A percentile compares a stretch with the other conserved stretches of the same genome.
phyloP scores from a whole-genome alignment of 2,329 filamentous ascomycete genomes.

The Nigrograna mackinnonii region DNA sequence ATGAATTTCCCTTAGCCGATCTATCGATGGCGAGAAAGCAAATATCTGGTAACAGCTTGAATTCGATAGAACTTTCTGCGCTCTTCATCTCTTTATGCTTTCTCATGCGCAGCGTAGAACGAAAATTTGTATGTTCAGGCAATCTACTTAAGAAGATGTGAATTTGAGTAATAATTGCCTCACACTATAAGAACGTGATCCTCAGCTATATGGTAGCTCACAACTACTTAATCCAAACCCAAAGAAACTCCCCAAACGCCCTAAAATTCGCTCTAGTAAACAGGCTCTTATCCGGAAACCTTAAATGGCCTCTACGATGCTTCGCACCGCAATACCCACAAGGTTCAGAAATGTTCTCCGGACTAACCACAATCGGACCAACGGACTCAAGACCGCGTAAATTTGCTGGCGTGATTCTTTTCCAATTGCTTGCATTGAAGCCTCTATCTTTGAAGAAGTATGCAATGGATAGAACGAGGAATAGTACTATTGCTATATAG shows the following conservation, averaged over 20 bases:
- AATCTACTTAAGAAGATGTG: too few relatives aligned
- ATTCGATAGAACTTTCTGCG: too few relatives aligned
- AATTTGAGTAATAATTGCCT: too few relatives aligned
- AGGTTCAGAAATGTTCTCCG: conserved; percentile 3
- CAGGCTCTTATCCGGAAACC: conserved; percentile 23
- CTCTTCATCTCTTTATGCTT: too few relatives aligned
- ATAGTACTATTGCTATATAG: conserved; percentile 25
- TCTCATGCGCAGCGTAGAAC: too few relatives aligned
- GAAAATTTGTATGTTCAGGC: too few relatives aligned
- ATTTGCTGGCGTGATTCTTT: conserved; percentile 26
- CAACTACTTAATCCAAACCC: conserved; percentile 32
- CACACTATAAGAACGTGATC: too few relatives aligned
- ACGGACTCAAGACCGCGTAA: conserved; percentile 28
- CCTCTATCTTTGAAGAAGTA: conserved; percentile 28
- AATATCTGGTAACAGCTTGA: too few relatives aligned
- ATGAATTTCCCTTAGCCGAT: too few relatives aligned
- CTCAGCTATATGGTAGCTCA: too few relatives aligned
- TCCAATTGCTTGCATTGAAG: conserved; percentile 28
- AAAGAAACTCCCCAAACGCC: conserved; percentile 23
- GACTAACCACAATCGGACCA: conserved; percentile 16
- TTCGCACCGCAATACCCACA: conserved; percentile 6
- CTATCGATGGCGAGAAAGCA: too few relatives aligned
- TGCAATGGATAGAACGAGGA: conserved; percentile 25
- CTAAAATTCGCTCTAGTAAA: conserved; percentile 26
- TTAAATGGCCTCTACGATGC: conserved; percentile 22